Conservation (phyloP, 2,329 filamentous ascomycete species). For the Sarocladiaceae sp. region DNA sequence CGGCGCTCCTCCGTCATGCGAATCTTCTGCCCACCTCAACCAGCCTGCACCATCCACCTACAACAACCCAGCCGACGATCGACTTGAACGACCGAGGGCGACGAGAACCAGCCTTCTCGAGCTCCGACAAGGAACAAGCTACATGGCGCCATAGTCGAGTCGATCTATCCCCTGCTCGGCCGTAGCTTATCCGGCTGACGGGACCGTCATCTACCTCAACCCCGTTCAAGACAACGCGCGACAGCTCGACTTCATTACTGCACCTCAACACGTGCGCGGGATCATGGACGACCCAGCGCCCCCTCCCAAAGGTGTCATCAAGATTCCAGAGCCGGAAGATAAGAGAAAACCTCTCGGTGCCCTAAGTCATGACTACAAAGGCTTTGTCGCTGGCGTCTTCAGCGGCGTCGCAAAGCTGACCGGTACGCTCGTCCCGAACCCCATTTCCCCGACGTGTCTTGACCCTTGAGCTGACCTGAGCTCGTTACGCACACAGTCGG, state of each 20-base stretch:
- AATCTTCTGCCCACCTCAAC: too few relatives aligned
- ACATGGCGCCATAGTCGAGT: too few relatives aligned
- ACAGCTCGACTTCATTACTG: neutral
- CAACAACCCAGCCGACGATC: too few relatives aligned
- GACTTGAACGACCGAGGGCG: too few relatives aligned
- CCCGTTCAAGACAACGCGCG: neutral
- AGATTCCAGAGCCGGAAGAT: constrained; percentile 4
- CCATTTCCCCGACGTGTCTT: constrained; percentile 6
- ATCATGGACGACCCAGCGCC: constrained; percentile 4
- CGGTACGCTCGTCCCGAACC: constrained; percentile 43
- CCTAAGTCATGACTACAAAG: constrained; percentile 62
- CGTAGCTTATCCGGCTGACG: too few relatives aligned
- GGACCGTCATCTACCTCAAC: too few relatives aligned
- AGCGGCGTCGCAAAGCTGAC: constrained; percentile 86
- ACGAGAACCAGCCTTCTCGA: too few relatives aligned
- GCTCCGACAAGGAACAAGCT: too few relatives aligned
- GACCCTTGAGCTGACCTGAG: neutral
- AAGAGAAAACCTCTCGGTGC: constrained; percentile 4
- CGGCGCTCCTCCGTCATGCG: too few relatives aligned
- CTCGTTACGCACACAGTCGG: constrained; percentile 42
- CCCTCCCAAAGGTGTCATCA: neutral
- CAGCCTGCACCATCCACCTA: too few relatives aligned
- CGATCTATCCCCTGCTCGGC: too few relatives aligned
- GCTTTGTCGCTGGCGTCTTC: constrained; percentile 96
- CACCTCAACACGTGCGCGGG: neutral